Base-by-base conservation (phyloP, 352 stramenopile genomes). In the Phytophthora pisi region DNA sequence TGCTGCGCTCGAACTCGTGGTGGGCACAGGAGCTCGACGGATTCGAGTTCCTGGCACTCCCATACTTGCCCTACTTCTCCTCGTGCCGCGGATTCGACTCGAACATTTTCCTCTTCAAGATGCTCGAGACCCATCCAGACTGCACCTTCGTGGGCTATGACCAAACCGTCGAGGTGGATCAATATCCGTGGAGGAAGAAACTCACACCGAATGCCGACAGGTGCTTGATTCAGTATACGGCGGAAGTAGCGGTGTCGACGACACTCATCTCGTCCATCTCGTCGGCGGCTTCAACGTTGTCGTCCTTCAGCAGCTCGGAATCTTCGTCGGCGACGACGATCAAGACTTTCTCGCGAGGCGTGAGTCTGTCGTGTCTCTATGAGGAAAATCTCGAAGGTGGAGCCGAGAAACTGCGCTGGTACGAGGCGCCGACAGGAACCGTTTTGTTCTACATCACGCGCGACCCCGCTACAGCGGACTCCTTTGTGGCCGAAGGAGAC, bases 11-110 rank as follows among this genome's bases (percentile, higher is more conserved):
- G 2, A 76, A 90, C 46, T 76, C 74, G 15, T 95, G 86, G 86
- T 98, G 92, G 92, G 71, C 71, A 18, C 75, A 90, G 11, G 81
- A 97, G 34, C 66, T 93, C 0, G 73, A 77, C 13, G 85, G 72
- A 0, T 61, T 72, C 3, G 69, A 80, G 2, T 97, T 93, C 51
- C 67, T 98, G n/a, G 86, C 81, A 5, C 75, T 99, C 20, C 91
- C 96, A 2, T 99, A 99, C 65, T 74, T 99, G 45, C 97, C 97
- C 0, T 99, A 97, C 71, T 98, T 99, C 46, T 98, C 91, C n/a
- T 97, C 95, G 36, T 99, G 96, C 60, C 80, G 94, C 15, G 96
- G 93, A 6, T 99, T 97, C 72, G 97, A 98, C 59, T 98, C 86
- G 36, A 89, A 98, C 63, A 92, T 99, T 56, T 92, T 80, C 56